Evolutionary conservation across 2,329 filamentous ascomycete species (phyloP).

Genomic region (Monosporascus sp.): DNA sequence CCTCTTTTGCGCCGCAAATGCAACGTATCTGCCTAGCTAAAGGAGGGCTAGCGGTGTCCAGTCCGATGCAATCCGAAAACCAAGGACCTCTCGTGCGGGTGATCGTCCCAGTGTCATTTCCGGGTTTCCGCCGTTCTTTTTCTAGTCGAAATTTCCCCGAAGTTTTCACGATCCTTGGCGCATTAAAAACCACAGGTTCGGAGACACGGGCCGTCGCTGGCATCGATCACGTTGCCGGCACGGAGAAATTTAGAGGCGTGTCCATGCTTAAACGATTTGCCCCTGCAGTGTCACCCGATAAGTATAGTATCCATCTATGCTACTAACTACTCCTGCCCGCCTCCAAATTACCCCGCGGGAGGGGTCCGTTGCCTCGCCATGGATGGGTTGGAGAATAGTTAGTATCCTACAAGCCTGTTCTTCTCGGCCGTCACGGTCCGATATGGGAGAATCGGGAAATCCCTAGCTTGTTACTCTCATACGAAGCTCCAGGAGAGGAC

Average conservation of each 20-base stretch:
- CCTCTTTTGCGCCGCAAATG: neutral
- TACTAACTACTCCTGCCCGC: slow-evolving; percentile 7
- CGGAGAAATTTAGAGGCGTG: slow-evolving; percentile 11
- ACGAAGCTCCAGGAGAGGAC: slow-evolving; percentile 3
- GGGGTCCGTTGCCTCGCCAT: slow-evolving; percentile 21
- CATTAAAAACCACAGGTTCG: slow-evolving; percentile 9
- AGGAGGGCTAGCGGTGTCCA: neutral
- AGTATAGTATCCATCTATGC: neutral
- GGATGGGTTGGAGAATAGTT: slow-evolving; percentile 21
- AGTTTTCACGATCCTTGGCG: neutral
- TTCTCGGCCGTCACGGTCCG: slow-evolving; percentile 51
- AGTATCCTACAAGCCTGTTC: slow-evolving; percentile 22
- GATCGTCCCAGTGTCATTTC: neutral
- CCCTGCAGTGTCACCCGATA: neutral
- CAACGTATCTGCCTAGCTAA: neutral
- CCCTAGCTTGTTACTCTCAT: slow-evolving; percentile 7
- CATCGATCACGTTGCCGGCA: slow-evolving; percentile 21
- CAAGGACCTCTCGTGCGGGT: neutral
- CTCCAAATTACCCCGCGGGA: slow-evolving; percentile 28
- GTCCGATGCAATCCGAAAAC: neutral
- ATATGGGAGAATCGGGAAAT: slow-evolving; percentile 37
- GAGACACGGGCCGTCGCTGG: slow-evolving; percentile 26
- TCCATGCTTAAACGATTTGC: neutral
- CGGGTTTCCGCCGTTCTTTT: neutral
- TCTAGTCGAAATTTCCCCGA: slow-evolving; percentile 4